Evolutionary conservation across 2,329 filamentous ascomycete species (phyloP), one percentile per base, ranked within the genome.

Genomic region (Apiospora arundinis): DNA sequence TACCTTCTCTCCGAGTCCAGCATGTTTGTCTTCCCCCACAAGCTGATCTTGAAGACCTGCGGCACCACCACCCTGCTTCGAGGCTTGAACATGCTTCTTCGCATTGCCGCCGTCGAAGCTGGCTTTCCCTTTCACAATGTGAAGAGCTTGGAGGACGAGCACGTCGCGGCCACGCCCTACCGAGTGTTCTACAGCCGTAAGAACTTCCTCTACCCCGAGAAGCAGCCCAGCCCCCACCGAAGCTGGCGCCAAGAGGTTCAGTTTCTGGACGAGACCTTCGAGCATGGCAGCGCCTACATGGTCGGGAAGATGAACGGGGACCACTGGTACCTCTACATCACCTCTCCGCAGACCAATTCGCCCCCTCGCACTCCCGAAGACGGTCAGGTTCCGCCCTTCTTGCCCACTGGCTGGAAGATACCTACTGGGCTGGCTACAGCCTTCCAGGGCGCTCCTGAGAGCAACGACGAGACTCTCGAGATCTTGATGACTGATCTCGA

Each of bases 1-100:
- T 99, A 99, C 81, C 90, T 99, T 8, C 88, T 99, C 70, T 99
- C 96, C 74, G 96, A 99, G 85, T 98, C 96, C 52, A 98, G 96
- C 92, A 97, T 99, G 95, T 99, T 99, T 81, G 94, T 99, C 77
- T 99, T 97, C 83, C 95, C 95, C n/a, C 96, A 99, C 89, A 99
- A 99, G 88, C 89, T 99, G 74, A 97, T 99, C 73, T 87, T 99
- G 76, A 99, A 99, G 90, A 99, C 96, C 9, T 99, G 96, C 79
- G 96, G 96, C 73, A 99, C 96, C 32, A 99, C 96, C 18, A 99
- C 96, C 2, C 86, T 99, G 69, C 89, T 99, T 8, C 92, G 93
- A 67, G 96, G 96, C 25, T 88, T 99, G 65, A 94, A 94, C 76
- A 94, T 94, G 76, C 92, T 99, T 82, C 88, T 99, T 70, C 94